Percentiles rank a stretch among this genome's conserved stretches.
These are phyloP conservation scores for Cladosporium cucumerinum DNA, from an alignment of 2,329 filamentous ascomycete genomes.

Conservation along the genomic window DNA sequence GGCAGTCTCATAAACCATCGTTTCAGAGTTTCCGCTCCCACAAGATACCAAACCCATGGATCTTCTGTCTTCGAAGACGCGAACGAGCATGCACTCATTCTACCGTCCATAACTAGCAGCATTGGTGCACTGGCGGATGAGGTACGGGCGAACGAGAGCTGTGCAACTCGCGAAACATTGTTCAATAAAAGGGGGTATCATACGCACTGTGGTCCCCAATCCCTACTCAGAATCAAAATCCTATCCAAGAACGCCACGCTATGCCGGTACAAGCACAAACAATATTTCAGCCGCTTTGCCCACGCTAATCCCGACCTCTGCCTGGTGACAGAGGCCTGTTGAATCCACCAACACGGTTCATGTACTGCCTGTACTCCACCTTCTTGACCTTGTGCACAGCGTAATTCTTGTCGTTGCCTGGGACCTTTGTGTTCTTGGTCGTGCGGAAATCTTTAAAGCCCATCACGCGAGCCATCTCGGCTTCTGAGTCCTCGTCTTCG, in stretches of 20 bases:
- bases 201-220: constrained; percentile 8
- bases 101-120: too few relatives aligned
- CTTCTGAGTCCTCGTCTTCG: constrained; percentile 58
- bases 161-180: background rate
- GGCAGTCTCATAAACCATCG: background rate
- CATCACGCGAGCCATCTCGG: constrained; percentile 79
- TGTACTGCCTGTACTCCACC: constrained; percentile 94
- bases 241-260: constrained; percentile 13
- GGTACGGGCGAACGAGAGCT: background rate
- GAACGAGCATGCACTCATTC: too few relatives aligned
- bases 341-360: constrained; percentile 81
- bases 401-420: constrained; percentile 75
- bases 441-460: constrained; percentile 82
- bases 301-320: background rate
- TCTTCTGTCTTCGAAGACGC: too few relatives aligned
- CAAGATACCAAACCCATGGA: background rate
- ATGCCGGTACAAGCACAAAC: background rate
- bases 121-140: too few relatives aligned
- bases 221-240: background rate
- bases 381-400: constrained; percentile 88
- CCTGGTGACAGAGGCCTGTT: constrained; percentile 61
- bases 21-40: background rate
- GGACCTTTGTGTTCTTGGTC: constrained; percentile 85
- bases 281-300: background rate
- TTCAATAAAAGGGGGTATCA: background rate